Evolutionary conservation across 768 basidiomycete genomes (phyloP), one percentile per base, ranked within the genome.

Genomic region (Suillus placidus): DNA sequence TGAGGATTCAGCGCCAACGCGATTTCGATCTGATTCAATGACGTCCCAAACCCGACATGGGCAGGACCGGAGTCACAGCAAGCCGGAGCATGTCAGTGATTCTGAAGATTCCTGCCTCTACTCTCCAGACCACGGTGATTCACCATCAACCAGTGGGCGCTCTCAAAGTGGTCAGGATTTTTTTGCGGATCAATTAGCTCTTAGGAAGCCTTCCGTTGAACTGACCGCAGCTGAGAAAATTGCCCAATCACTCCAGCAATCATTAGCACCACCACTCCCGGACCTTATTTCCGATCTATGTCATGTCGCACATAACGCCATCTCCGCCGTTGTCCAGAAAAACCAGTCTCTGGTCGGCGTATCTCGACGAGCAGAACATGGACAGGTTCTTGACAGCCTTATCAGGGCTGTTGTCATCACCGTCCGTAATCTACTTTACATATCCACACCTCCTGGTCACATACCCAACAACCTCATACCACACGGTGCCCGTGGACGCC

Each of bases 371-470:
- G 73, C 81, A 16, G 88, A 88, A 66, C 85, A 90, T 47, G 85
- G 85, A 67, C 77, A 78, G 43, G 77, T 80, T 65, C 84, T 93
- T 75, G 89, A 93, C 68, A 79, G 82, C 37, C 82, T 89, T 23
- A 88, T 93, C 60, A 79, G 83, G 62, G 74, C 77, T 43, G 86
- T 88, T 6, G 91, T 93, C 43, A 77, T 87, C n/a, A 79, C 88
- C n/a, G 89, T 93, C 62, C 88, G 92, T 51, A 88, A 91, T 69
- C 83, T 93, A 58, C 83, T 93, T n/a, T 93, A 90, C 70, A 79
- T 88, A 34, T 83, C 88, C 40, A 84, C 88, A 34, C 79, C 83
- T 1, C 84, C 87, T 12, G 84, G 84, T 35, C 88, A 90, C 70
- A 85, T 91, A 62, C 85, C 90, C 20, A 79, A 71, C 60, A 83